Evolutionary conservation across 306 rosid species (phyloP).

Genomic region (Inga oerstediana): DNA sequence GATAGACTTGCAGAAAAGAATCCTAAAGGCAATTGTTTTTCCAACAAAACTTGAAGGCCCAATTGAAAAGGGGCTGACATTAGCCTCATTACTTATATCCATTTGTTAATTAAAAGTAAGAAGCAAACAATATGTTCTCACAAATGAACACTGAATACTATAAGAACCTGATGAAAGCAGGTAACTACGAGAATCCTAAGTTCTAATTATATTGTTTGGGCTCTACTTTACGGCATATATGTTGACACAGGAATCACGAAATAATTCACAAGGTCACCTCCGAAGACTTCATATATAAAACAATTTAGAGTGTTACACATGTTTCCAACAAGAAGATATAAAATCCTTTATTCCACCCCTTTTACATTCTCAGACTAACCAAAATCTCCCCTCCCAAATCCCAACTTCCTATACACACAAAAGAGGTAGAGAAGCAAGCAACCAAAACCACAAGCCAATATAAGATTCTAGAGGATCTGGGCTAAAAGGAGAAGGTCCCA

Average conservation of each 20-base stretch:
- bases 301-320: neutral
- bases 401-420: neutral
- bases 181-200: slow-evolving; percentile 21
- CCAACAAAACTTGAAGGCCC: slow-evolving; percentile 85
- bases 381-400: neutral
- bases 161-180: slow-evolving; percentile 8
- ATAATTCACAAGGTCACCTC: neutral
- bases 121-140: slow-evolving; percentile 12
- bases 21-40: slow-evolving; percentile 71
- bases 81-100: slow-evolving; percentile 92
- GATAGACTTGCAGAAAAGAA: slow-evolving; percentile 78
- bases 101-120: slow-evolving; percentile 39
- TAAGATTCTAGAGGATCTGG: neutral
- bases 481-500: neutral
- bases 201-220: slow-evolving; percentile 15
- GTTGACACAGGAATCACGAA: neutral
- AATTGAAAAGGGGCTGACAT: slow-evolving; percentile 68
- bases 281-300: neutral
- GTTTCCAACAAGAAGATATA: neutral
- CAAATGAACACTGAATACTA: neutral
- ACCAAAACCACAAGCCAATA: neutral
- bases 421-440: neutral
- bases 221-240: slow-evolving; percentile 1
- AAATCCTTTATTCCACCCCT: neutral
- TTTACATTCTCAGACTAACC: neutral